Evolutionary conservation across 176 grass and related monocot species (phyloP).

Genomic region (Sorghum bicolor): Sorghum_bicolor_NCBIv3 NC_012871.2:61356001-61356500

Average conservation of each 20-base stretch:
- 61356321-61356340: too few relatives aligned
- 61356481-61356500: slow-evolving; percentile 23
- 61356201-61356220: not conserved
- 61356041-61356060: slow-evolving; percentile 40
- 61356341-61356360: not conserved
- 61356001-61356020: slow-evolving; percentile 17
- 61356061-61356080: not conserved
- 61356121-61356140: not conserved
- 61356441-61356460: not conserved
- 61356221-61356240: not conserved
- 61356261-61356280: not conserved
- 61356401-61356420: not conserved
- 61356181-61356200: not conserved
- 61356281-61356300: not conserved
- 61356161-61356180: not conserved
- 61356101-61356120: slow-evolving; percentile 1
- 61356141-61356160: not conserved
- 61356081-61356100: slow-evolving; percentile 12
- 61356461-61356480: not conserved
- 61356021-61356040: slow-evolving; percentile 4
- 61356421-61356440: not conserved
- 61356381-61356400: not conserved
- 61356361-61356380: too few relatives aligned
- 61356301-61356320: not conserved
- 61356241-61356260: not conserved